Base-by-base conservation (phyloP, 1,139 yeast species). In the Yamadazyma dushanensis region DNA sequence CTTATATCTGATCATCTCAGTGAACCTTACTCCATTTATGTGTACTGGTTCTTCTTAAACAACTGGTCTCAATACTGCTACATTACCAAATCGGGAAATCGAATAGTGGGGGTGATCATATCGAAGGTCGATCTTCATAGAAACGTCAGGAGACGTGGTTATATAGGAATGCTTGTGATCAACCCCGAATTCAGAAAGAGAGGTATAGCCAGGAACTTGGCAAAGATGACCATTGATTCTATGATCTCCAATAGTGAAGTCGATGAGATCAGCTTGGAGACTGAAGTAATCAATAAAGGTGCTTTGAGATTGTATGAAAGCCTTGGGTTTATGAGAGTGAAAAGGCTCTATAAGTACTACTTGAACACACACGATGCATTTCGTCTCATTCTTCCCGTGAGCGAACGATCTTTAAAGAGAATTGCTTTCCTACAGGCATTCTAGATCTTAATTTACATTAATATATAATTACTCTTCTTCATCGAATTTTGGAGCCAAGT, bases 401-500 rank as follows among this genome's bases (percentile, higher is more conserved):
- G 56, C 16, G 63, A 57, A 22, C 59, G 54, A 39, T 44, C 64
- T 28, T 53, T 55, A 34, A 51, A 47, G 23, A 50, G 73, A 41
- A 47, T 62, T 3, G 67, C 69, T 4, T 66, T 66, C 39, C 50
- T 66, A 29, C 18, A 25, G 5, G n/a, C 10, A 5, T 16, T 24
- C 5, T 24, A 24, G 16, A 24, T 5, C n/a, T 24, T 13, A 13
- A 7, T 23, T 23, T 13, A 10, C 27, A 25, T 25, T 25, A 25
- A 24, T 25, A 25, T 8, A 25, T 9, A 25, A n/a, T 10, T 34
- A 39, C 22, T 86, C 94, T 43, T 87, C 96, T 51, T 87, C 96
- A 49, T 85, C 95, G 59, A 89, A 88, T 75, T 92, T 92, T 42
- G 98, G 98, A 51, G 98, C 98, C 65, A 92, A 77, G 77, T 86